Percentiles rank a stretch among this genome's conserved stretches.
phyloP scores from a whole-genome alignment of 1,284 basidiomycete genomes.

The Bjerkandera adusta region DNA sequence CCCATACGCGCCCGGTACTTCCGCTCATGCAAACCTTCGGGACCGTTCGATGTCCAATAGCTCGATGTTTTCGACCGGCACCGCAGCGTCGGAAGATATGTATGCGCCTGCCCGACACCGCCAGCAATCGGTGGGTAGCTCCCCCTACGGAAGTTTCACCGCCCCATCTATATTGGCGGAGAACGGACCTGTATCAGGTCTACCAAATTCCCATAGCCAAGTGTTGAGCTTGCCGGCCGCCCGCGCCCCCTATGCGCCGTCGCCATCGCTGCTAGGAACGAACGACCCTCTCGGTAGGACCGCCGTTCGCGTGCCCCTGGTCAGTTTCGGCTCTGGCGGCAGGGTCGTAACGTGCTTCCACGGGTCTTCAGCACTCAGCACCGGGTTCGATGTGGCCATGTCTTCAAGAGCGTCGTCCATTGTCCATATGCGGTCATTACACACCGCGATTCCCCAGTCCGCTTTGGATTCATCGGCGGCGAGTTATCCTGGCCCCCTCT shows the following conservation, averaged over 20 bases:
- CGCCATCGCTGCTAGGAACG: constrained; percentile 72
- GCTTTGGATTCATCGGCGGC: constrained; percentile 55
- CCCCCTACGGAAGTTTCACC: constrained; percentile 9
- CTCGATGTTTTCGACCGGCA: constrained; percentile 41
- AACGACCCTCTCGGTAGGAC: constrained; percentile 84
- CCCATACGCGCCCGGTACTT: constrained; percentile 23
- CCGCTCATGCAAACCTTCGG: constrained; percentile 8
- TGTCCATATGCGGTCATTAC: constrained; percentile 66
- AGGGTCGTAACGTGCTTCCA: constrained; percentile 87
- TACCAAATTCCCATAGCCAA: constrained; percentile 30
- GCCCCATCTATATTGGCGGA: constrained; percentile 7
- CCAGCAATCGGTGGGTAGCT: constrained; percentile 13
- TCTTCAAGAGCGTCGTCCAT: constrained; percentile 69
- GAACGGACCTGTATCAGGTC: constrained; percentile 20
- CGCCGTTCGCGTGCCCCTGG: constrained; percentile 70
- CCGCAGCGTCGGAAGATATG: constrained; percentile 35
- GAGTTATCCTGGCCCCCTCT: constrained; percentile 83
- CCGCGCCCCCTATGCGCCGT: constrained; percentile 65
- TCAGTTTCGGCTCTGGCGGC: constrained; percentile 90
- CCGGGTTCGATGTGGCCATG: constrained; percentile 76
- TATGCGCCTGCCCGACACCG: constrained; percentile 38
- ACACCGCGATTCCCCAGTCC: constrained; percentile 68
- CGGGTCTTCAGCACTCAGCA: constrained; percentile 59
- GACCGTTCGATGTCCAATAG: constrained; percentile 48
- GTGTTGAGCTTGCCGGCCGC: constrained; percentile 43